Evolutionary conservation across 2,329 filamentous ascomycete species (phyloP).

Genomic region (Fusarium chaquense): DNA sequence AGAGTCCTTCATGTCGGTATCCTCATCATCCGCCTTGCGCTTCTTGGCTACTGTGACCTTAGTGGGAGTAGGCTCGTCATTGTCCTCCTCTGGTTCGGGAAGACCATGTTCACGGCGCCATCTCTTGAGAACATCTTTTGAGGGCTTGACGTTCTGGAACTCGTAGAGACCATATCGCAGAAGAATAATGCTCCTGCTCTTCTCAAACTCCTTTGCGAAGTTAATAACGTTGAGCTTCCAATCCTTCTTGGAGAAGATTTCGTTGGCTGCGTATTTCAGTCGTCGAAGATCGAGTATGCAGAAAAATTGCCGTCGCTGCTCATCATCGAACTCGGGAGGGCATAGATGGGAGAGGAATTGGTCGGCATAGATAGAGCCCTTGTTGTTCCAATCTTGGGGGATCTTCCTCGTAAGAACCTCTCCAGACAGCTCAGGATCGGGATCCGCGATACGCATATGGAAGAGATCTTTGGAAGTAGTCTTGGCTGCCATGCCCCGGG

Average conservation of each 20-base stretch:
- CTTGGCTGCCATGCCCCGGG: conserved; percentile 63
- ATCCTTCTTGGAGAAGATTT: conserved; percentile 70
- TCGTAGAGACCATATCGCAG: conserved; percentile 72
- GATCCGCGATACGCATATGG: conserved; percentile 69
- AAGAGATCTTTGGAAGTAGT: conserved; percentile 66
- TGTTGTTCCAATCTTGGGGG: conserved; percentile 63
- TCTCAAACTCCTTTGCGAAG: conserved; percentile 74
- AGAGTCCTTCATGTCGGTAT: conserved; percentile 52
- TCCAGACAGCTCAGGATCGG: conserved; percentile 67
- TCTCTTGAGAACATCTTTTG: conserved; percentile 67
- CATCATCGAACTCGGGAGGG: conserved; percentile 67
- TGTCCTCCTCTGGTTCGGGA: conserved; percentile 62
- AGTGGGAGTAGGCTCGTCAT: conserved; percentile 48
- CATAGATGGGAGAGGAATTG: conserved; percentile 69
- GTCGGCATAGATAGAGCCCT: conserved; percentile 70
- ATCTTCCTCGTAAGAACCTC: conserved; percentile 66
- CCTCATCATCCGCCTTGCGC: conserved; percentile 68
- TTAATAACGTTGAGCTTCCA: conserved; percentile 73
- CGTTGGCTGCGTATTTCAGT: conserved; percentile 71
- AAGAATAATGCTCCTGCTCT: conserved; percentile 71
- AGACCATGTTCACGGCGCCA: conserved; percentile 70
- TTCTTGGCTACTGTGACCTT: conserved; percentile 59
- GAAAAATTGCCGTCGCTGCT: conserved; percentile 72
- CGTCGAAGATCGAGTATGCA: conserved; percentile 72
- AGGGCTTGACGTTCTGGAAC: conserved; percentile 72